These are phyloP conservation scores for Graphilbum sp. DNA, from an alignment of 2,329 filamentous ascomycete species.

Conservation along the genomic window DNA sequence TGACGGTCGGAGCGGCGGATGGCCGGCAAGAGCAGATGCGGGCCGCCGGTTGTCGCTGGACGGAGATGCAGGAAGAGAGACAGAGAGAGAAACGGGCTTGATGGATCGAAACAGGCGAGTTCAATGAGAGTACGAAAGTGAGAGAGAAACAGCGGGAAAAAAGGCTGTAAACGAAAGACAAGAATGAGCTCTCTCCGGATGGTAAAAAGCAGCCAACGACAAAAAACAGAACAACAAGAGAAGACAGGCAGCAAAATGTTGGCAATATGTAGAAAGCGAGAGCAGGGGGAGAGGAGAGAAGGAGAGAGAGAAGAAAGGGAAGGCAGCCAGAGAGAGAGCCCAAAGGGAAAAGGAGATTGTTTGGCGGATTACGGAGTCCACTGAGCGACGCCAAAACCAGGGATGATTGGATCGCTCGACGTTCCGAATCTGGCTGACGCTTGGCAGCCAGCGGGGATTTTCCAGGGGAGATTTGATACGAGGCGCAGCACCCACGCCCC, in stretches of 20 bases:
- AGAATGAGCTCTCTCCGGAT: neutral
- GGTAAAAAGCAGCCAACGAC: neutral
- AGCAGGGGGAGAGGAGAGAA: neutral
- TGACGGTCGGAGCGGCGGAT: too few relatives aligned
- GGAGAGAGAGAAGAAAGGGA: neutral
- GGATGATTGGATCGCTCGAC: conserved; percentile 1
- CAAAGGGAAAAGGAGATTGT: neutral
- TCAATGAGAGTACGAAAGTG: conserved; percentile 6
- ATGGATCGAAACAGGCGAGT: neutral
- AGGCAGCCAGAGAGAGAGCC: too few relatives aligned
- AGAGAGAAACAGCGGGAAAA: neutral
- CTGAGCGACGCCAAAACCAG: neutral
- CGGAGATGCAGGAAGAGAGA: neutral
- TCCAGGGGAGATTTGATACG: conserved; percentile 10
- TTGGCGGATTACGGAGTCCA: neutral
- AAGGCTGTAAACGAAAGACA: neutral
- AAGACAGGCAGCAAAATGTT: neutral
- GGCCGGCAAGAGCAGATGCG: neutral
- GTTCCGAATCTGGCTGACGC: conserved; percentile 4
- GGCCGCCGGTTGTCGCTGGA: neutral
- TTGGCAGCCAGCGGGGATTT: neutral
- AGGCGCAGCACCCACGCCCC: conserved; percentile 9
- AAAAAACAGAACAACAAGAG: neutral
- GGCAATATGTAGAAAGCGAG: neutral
- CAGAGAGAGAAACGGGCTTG: neutral